A percentile compares a stretch with the other conserved stretches of the same genome.
Conservation (phyloP, 495 filamentous ascomycete species). For the Hyaloscypha hepaticicola region DNA sequence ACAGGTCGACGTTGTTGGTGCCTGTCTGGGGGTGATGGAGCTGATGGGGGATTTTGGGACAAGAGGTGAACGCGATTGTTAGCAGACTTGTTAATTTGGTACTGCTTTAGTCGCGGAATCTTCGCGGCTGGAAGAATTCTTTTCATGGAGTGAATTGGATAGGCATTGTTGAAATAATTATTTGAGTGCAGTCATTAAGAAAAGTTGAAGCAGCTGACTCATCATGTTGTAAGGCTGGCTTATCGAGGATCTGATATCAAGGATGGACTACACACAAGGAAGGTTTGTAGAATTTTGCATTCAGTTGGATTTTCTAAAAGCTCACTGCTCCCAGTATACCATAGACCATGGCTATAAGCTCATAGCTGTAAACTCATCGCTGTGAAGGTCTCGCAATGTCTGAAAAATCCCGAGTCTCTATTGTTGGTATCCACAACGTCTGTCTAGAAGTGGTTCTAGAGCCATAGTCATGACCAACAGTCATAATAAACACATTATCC, state of each 20-base stretch:
- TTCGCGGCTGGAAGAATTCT: not conserved
- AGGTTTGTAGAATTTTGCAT: not conserved
- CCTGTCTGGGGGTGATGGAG: not conserved
- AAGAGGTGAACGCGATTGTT: not conserved
- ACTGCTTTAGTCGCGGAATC: not conserved
- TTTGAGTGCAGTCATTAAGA: not conserved
- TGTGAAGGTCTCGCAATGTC: not conserved
- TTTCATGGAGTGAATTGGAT: not conserved
- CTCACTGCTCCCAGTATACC: not conserved
- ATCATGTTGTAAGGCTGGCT: no score
- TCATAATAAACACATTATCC: constrained; percentile 22
- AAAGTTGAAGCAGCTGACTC: not conserved
- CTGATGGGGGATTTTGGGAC: not conserved
- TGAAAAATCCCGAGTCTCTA: constrained; percentile 14
- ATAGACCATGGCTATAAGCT: not conserved
- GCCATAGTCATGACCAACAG: constrained; percentile 5
- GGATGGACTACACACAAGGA: not conserved
- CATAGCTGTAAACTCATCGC: not conserved
- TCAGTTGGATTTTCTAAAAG: not conserved
- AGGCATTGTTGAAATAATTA: not conserved
- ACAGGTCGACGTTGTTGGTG: not conserved
- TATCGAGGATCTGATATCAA: not conserved
- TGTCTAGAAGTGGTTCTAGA: constrained; percentile 13
- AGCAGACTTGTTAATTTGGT: not conserved
- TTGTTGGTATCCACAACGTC: not conserved